Evolutionary conservation across 2,329 filamentous ascomycete genomes (phyloP).

Genomic region (Plenodomus lindquistii): DNA sequence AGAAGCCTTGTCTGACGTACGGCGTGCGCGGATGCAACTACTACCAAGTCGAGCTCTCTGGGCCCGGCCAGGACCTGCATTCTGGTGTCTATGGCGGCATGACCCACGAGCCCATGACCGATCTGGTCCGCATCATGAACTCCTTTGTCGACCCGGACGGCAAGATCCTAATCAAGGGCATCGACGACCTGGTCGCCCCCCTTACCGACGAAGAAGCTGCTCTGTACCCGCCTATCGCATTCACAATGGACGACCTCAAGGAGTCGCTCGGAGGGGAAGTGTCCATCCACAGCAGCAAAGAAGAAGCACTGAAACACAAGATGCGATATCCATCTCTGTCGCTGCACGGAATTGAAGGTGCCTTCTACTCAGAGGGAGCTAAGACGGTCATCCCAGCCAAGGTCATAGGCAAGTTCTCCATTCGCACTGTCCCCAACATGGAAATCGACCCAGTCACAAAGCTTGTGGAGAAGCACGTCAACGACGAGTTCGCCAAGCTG

Average conservation of each 20-base stretch:
- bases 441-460: constrained; percentile 87
- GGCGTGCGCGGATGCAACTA: constrained; percentile 97
- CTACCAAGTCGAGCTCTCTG: constrained; percentile 88
- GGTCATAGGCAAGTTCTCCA: constrained; percentile 97
- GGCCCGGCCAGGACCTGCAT: constrained; percentile 91
- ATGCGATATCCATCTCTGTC: constrained; percentile 96
- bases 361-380: constrained; percentile 87
- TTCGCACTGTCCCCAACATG: constrained; percentile 97
- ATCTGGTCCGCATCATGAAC: constrained; percentile 79
- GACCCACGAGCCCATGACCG: constrained; percentile 98
- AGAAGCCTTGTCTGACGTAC: constrained; percentile 98
- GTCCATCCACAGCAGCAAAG: constrained; percentile 84
- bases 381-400: constrained; percentile 99
- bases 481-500: constrained; percentile 83
- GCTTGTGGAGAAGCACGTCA: constrained; percentile 80
- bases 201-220: constrained; percentile 82
- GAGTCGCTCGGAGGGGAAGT: constrained; percentile 89
- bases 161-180: constrained; percentile 91
- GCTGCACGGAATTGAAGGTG: constrained; percentile 92
- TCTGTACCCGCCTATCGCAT: constrained; percentile 88
- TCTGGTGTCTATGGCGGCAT: constrained; percentile 96
- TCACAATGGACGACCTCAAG: constrained; percentile 94
- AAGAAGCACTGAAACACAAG: constrained; percentile 89
- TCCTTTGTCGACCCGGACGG: constrained; percentile 87
- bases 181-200: constrained; percentile 90